phyloP scores from a whole-genome alignment of 371 early-diverging fungal genomes.

The Actinomucor elegans region DNA sequence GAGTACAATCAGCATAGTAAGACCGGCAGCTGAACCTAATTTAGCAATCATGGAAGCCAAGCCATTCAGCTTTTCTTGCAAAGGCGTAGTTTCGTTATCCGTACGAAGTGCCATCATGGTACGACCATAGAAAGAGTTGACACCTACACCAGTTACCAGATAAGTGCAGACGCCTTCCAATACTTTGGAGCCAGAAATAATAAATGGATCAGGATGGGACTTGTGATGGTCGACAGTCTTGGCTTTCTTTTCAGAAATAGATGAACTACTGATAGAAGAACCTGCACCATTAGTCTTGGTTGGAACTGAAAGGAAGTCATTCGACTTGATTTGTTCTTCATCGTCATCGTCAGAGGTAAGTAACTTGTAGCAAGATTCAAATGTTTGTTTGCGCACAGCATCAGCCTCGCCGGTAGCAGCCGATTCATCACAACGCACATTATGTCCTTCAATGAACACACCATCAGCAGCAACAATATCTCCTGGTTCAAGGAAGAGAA shows the following conservation, averaged over 20 bases:
- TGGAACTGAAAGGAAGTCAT: slow-evolving; percentile 11
- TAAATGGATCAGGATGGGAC: slow-evolving; percentile 57
- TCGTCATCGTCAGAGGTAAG: not conserved
- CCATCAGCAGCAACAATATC: slow-evolving; percentile 93
- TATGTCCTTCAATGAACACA: slow-evolving; percentile 78
- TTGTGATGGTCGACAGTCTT: slow-evolving; percentile 7
- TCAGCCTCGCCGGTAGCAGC: slow-evolving; percentile 93
- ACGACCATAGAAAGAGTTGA: slow-evolving; percentile 73
- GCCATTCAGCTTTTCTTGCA: slow-evolving; percentile 67
- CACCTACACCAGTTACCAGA: slow-evolving; percentile 71
- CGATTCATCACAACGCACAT: slow-evolving; percentile 88
- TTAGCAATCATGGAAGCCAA: slow-evolving; percentile 76
- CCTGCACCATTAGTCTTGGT: not conserved
- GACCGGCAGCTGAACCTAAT: slow-evolving; percentile 63
- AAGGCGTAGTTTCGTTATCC: slow-evolving; percentile 63
- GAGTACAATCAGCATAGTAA: slow-evolving; percentile 66
- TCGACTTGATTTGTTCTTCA: not conserved
- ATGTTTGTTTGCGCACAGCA: slow-evolving; percentile 60
- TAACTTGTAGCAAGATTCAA: slow-evolving; percentile 28
- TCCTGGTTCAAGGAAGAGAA: slow-evolving; percentile 89
- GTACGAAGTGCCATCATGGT: slow-evolving; percentile 73
- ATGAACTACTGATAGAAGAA: not conserved
- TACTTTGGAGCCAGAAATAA: slow-evolving; percentile 75
- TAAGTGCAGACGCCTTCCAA: slow-evolving; percentile 76
- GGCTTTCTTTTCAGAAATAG: not conserved